phyloP scores from a whole-genome alignment of 306 rosid species.

The Trichosanthes truncata region DNA sequence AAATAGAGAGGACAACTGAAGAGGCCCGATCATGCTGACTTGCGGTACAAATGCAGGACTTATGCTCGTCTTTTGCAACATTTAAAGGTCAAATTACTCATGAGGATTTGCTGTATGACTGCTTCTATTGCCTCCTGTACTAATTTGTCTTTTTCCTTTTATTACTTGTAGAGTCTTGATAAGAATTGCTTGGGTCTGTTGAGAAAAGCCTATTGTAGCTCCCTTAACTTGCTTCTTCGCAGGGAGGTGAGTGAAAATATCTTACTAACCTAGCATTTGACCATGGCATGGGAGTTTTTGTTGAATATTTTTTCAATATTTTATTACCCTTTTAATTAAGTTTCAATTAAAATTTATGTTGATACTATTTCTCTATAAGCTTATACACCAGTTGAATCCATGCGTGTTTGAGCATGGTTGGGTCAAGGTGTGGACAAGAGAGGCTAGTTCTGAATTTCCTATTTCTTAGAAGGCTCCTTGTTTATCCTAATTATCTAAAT shows the following conservation, averaged over 20 bases:
- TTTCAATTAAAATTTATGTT: not conserved
- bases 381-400: not conserved
- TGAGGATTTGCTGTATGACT: not conserved
- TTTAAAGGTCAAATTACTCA: conserved; percentile 50
- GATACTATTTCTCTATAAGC: not conserved
- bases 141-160: conserved; percentile 5
- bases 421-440: not conserved
- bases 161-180: conserved; percentile 66
- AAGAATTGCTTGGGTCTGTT: conserved; percentile 58
- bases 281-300: not conserved
- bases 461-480: not conserved
- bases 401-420: not conserved
- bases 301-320: not conserved
- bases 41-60: conserved; percentile 86
- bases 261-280: not conserved
- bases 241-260: conserved; percentile 58
- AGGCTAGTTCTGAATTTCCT: not conserved
- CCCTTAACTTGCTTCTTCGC: conserved; percentile 92
- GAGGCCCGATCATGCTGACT: conserved; percentile 96
- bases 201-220: conserved; percentile 79
- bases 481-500: not conserved
- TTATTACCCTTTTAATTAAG: too few relatives aligned
- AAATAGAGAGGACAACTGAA: conserved; percentile 88
- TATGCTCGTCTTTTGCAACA: conserved; percentile 86
- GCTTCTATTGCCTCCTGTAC: not conserved